phyloP scores from a whole-genome alignment of 495 filamentous ascomycete species.

The Diplogelasinospora grovesii region DNA sequence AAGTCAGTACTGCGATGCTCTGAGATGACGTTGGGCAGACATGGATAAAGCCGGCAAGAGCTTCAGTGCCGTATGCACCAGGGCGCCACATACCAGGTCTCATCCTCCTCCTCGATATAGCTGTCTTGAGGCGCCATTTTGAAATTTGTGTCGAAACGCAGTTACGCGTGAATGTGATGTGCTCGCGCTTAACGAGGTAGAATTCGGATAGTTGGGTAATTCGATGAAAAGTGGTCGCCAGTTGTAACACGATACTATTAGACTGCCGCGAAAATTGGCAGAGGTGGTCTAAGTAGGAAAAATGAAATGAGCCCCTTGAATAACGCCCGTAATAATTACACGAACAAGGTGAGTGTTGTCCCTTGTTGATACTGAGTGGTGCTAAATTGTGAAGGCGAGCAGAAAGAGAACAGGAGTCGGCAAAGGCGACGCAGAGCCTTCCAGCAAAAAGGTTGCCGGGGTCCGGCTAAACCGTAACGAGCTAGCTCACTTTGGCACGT shows the following conservation, averaged over 20 bases:
- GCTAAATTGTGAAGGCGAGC: conserved; percentile 11
- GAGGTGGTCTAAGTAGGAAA: conserved; percentile 9
- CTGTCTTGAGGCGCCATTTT: conserved; percentile 79
- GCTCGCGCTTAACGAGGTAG: conserved; percentile 7
- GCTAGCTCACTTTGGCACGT: conserved; percentile 17
- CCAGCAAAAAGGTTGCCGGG: conserved; percentile 17
- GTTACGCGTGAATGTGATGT: conserved; percentile 5
- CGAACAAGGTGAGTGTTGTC: conserved; percentile 19
- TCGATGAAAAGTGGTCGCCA: background rate
- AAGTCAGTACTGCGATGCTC: conserved; percentile 4
- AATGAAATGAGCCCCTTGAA: conserved; percentile 12
- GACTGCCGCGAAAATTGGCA: conserved; percentile 1
- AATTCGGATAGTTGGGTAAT: conserved; percentile 9
- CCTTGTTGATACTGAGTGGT: conserved; percentile 9
- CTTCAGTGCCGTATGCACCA: too few species aligned
- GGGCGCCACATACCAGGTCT: conserved; percentile 62
- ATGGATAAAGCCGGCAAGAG: too few species aligned
- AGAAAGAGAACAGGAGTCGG: conserved; percentile 16
- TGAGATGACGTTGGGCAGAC: too few species aligned
- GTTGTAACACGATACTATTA: conserved; percentile 13
- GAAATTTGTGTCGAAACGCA: conserved; percentile 4
- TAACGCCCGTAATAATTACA: conserved; percentile 21
- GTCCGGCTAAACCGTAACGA: conserved; percentile 10
- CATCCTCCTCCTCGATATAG: conserved; percentile 96
- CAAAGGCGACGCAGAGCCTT: conserved; percentile 29